Evolutionary conservation across 148 eudicot genomes (phyloP).

Genomic region (Camellia japonica): DNA sequence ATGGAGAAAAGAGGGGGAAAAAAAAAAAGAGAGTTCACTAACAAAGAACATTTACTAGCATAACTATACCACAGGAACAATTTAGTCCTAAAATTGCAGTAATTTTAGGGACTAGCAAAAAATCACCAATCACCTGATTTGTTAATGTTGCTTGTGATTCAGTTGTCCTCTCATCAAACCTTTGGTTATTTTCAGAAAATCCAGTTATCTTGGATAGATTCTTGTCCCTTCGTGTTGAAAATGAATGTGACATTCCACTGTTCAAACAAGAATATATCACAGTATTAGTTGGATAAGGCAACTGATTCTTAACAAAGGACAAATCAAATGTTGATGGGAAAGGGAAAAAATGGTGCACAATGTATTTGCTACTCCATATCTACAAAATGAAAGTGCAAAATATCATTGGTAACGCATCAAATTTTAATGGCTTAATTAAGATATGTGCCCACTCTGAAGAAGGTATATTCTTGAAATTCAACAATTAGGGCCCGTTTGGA

Average conservation of each 20-base stretch:
- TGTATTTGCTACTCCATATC: not conserved
- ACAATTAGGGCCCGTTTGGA: not conserved
- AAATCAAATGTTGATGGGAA: conserved; percentile 1
- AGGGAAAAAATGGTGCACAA: not conserved
- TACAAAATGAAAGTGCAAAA: not conserved
- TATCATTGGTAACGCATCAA: not conserved
- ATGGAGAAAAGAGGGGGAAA: not conserved
- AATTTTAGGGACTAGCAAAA: conserved; percentile 5
- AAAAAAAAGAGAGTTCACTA: not conserved
- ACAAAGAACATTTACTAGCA: not conserved
- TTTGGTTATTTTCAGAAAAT: conserved; percentile 36
- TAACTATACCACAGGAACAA: not conserved
- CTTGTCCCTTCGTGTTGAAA: conserved; percentile 57
- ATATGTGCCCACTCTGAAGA: not conserved
- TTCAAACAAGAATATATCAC: not conserved
- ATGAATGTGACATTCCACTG: conserved; percentile 77
- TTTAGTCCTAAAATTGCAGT: not conserved
- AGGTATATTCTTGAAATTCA: not conserved
- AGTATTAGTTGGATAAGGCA: not conserved
- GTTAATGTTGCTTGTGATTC: conserved; percentile 39
- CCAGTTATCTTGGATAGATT: conserved; percentile 40
- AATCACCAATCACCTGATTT: conserved; percentile 57
- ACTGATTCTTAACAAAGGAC: not conserved
- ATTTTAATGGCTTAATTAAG: not conserved
- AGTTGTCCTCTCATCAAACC: conserved; percentile 43